phyloP scores from a whole-genome alignment of 2,329 filamentous ascomycete genomes.

The Aureobasidium sp. region DNA sequence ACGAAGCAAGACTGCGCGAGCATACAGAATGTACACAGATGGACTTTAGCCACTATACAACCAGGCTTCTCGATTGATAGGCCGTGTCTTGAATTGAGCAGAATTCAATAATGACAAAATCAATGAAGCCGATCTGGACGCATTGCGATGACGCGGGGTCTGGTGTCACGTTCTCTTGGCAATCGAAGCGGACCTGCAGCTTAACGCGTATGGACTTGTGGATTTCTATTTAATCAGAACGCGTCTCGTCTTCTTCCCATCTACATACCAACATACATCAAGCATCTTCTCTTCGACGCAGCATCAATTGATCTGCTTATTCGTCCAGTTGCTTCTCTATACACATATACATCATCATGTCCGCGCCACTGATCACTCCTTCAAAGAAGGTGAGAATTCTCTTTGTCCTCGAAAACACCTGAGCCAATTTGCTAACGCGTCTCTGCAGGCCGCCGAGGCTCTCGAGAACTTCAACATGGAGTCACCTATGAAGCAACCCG shows the following conservation, averaged over 20 bases:
- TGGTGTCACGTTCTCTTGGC: neutral
- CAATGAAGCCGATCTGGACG: neutral
- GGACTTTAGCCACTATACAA: neutral
- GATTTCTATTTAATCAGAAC: neutral
- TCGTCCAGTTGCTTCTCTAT: slow-evolving; percentile 8
- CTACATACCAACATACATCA: neutral
- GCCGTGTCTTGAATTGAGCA: neutral
- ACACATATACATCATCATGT: slow-evolving; percentile 33
- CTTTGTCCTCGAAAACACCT: slow-evolving; percentile 23
- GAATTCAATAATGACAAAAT: neutral
- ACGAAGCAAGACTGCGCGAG: too few species aligned
- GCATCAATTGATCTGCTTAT: slow-evolving; percentile 12
- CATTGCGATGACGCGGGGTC: neutral
- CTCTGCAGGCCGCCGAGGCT: slow-evolving; percentile 66
- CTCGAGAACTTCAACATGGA: slow-evolving; percentile 90
- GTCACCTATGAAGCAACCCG: slow-evolving; percentile 82
- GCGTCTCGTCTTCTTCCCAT: neutral
- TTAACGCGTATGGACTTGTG: neutral
- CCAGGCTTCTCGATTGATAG: neutral
- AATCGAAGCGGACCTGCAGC: neutral
- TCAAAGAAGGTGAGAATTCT: slow-evolving; percentile 57
- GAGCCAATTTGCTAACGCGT: slow-evolving; percentile 30
- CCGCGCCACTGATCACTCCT: slow-evolving; percentile 69
- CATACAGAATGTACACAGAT: neutral
- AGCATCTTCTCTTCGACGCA: slow-evolving; percentile 8